These are phyloP conservation scores for Xerocomellus amylosporus DNA, from an alignment of 768 basidiomycete genomes.

Conservation along the genomic window DNA sequence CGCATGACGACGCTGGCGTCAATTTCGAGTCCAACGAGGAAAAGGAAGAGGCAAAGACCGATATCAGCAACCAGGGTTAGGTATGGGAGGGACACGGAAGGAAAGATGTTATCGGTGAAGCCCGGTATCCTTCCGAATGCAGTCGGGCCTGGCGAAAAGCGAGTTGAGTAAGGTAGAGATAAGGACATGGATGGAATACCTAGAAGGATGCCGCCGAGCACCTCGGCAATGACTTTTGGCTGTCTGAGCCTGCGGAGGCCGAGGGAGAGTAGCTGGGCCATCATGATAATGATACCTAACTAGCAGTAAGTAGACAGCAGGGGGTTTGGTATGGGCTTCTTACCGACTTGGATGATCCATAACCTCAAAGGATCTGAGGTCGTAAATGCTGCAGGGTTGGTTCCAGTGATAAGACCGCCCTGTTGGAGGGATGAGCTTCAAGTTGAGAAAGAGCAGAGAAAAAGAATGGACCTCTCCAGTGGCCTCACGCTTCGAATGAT, in stretches of 20 bases:
- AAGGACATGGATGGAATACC: constrained; percentile 49
- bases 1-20: constrained; percentile 76
- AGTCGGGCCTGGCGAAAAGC: constrained; percentile 38
- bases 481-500: constrained; percentile 1
- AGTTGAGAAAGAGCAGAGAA: background rate
- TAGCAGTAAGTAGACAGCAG: background rate
- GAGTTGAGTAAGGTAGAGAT: background rate
- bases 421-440: constrained; percentile 27
- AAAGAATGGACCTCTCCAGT: constrained; percentile 23
- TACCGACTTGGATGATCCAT: constrained; percentile 80
- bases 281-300: constrained; percentile 77
- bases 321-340: constrained; percentile 16
- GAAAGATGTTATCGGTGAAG: constrained; percentile 86
- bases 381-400: constrained; percentile 68
- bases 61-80: constrained; percentile 87
- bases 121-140: constrained; percentile 80
- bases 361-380: constrained; percentile 65
- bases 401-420: constrained; percentile 75
- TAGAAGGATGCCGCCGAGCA: constrained; percentile 87
- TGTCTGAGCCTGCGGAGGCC: constrained; percentile 73
- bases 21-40: constrained; percentile 91
- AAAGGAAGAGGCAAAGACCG: constrained; percentile 84
- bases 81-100: constrained; percentile 63
- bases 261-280: constrained; percentile 73
- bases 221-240: constrained; percentile 81